Evolutionary conservation across 2,329 filamentous ascomycete species (phyloP), one percentile per base, ranked within the genome.

Genomic region (Nannizziopsis barbatae): DNA sequence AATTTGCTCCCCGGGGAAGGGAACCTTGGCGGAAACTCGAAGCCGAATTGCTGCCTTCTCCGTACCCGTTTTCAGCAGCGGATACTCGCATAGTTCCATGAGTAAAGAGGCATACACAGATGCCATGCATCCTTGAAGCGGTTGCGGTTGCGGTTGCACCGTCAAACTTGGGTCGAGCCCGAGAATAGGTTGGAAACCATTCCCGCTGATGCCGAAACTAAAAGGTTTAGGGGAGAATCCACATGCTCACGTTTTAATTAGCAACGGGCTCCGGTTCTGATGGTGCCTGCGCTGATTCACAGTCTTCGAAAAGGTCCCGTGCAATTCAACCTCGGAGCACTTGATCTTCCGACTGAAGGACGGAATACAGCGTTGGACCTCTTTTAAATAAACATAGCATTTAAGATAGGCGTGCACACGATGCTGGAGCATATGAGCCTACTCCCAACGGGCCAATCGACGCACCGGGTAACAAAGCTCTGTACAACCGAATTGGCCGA

Each of bases 121-220:
- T 47, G 47, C 43, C 45, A 50, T 50, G 45, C 47, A 45, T 42
- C 40, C 40, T 39, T 31, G 35, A 50, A 49, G 45, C 40, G 40
- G 43, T 27, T 52, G 47, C 40, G 40, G 43, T 27, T 52, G 47
- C 15, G 14, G 50, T 52, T 52, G 50, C 50, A 52, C 50, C 45
- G 43, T 47, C 35, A 47, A 50, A 50, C 36, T 42, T 48, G 14
- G 17, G 15, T 10, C 12, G 20, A 37, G 40, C 20, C 14, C 20
- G 18, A 30, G 39, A 39, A 42, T 49, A 49, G 46, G 46, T 32
- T 38, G 46, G 45, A 47, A 47, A 17, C 10, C 30, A 47, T 30
- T 9, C 30, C 45, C 45, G 38, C 15, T 36, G 44, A 46, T 46
- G 38, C 35, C 33, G 36, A 11, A 33, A 18, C 15, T 7, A 7